Evolutionary conservation across 768 basidiomycete genomes (phyloP).

Genomic region (Holtermanniella nyarrowii): DNA sequence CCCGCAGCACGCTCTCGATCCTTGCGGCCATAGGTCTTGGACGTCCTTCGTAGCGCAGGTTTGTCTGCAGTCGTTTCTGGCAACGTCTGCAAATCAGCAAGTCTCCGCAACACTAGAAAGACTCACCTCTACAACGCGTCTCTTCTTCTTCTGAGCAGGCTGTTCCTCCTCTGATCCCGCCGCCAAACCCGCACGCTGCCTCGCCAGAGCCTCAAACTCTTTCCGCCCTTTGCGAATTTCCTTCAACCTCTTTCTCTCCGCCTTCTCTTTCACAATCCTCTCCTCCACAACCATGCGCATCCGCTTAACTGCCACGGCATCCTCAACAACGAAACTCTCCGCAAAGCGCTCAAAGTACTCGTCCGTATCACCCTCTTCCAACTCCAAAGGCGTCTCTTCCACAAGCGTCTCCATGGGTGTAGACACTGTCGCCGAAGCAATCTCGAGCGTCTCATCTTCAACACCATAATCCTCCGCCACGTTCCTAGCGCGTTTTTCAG

Average conservation of each 20-base stretch:
- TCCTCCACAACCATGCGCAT: conserved; percentile 28
- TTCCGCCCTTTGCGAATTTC: conserved; percentile 1
- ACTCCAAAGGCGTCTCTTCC: conserved; percentile 6
- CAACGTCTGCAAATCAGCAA: background rate
- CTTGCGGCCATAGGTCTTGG: conserved; percentile 6
- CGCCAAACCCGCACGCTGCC: conserved; percentile 1
- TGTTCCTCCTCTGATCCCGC: background rate
- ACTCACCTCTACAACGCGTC: background rate
- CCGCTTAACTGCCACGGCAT: conserved; percentile 6
- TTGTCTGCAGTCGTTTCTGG: background rate
- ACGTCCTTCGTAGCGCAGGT: background rate
- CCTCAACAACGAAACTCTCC: conserved; percentile 13
- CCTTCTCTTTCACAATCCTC: conserved; percentile 9
- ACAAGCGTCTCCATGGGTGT: conserved; percentile 13
- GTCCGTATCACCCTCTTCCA: conserved; percentile 21
- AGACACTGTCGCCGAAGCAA: background rate
- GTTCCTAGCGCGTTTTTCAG: conserved; percentile 1
- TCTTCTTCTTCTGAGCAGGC: background rate
- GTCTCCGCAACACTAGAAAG: no score
- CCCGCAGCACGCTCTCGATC: background rate
- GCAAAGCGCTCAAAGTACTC: conserved; percentile 25
- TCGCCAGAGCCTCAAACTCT: conserved; percentile 19
- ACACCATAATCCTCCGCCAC: conserved; percentile 5
- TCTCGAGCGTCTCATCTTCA: conserved; percentile 8
- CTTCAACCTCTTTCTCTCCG: conserved; percentile 5